Percentiles rank a stretch among this genome's conserved stretches.
phyloP scores from a whole-genome alignment of 805 yeast genomes.

The Cyberlindnera amylophila region DNA sequence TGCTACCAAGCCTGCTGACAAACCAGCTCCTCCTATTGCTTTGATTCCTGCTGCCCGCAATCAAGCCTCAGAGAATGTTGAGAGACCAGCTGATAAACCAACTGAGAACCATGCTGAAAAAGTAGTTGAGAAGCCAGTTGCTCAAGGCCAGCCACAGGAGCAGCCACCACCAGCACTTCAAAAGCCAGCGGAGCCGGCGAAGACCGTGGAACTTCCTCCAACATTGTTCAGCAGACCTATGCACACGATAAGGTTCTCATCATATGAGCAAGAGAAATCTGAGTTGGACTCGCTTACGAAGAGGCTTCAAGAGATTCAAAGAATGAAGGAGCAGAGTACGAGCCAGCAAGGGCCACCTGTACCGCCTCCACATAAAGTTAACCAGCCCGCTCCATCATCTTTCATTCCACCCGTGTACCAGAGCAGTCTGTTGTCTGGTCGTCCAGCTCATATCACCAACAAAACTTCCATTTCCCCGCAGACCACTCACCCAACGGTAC shows the following conservation, averaged over 20 bases:
- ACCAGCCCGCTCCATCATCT: slow-evolving; percentile 15
- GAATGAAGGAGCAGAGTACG: slow-evolving; percentile 1
- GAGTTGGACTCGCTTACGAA: background rate
- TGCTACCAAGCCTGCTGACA: too few species aligned
- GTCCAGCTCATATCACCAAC: background rate
- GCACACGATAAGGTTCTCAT: background rate
- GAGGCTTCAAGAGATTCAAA: slow-evolving; percentile 4
- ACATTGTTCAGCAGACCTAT: background rate
- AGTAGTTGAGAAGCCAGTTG: background rate
- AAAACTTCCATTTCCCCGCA: background rate
- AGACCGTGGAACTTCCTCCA: background rate
- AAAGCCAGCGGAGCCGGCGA: background rate
- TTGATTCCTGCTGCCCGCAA: background rate
- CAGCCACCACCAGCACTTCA: background rate
- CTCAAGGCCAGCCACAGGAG: background rate
- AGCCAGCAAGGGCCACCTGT: slow-evolving; percentile 7
- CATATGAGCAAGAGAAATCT: background rate
- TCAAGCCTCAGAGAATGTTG: background rate
- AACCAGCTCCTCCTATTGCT: background rate
- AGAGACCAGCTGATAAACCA: background rate
- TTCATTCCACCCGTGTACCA: slow-evolving; percentile 8
- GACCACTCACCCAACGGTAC: background rate
- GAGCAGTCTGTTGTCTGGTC: slow-evolving; percentile 4
- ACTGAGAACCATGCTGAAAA: background rate
- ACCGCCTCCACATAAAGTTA: slow-evolving; percentile 16